These are phyloP conservation scores for Hebeloma cylindrosporum DNA, from an alignment of 768 basidiomycete genomes.

Conservation along the genomic window DNA sequence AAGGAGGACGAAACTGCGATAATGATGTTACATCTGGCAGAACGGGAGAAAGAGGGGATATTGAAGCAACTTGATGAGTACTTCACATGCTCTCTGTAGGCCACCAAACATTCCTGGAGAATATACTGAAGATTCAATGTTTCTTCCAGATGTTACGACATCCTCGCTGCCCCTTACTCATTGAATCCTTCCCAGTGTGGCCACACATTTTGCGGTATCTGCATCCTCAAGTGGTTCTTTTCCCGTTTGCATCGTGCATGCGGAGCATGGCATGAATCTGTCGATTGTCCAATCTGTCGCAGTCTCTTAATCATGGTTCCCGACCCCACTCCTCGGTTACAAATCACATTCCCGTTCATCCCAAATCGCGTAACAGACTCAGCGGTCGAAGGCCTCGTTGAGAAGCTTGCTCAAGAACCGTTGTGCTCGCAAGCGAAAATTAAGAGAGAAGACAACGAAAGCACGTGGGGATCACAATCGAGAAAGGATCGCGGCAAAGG, in stretches of 20 bases:
- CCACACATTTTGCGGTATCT: constrained; percentile 67
- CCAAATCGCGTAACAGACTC: constrained; percentile 59
- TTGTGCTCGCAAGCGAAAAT: constrained; percentile 36
- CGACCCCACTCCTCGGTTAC: constrained; percentile 49
- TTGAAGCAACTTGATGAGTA: constrained; percentile 58
- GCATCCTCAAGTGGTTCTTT: constrained; percentile 70
- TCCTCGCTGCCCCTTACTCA: constrained; percentile 60
- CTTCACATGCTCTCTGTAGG: constrained; percentile 66
- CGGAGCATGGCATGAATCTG: constrained; percentile 65
- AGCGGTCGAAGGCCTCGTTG: constrained; percentile 52
- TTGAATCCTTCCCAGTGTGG: constrained; percentile 58
- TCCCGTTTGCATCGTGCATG: constrained; percentile 62
- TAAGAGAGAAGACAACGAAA: constrained; percentile 43
- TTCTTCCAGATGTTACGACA: constrained; percentile 56
- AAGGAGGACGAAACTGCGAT: constrained; percentile 43
- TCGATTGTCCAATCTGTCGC: constrained; percentile 70
- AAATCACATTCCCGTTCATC: constrained; percentile 58
- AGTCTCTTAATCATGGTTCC: constrained; percentile 50
- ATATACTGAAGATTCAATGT: neutral
- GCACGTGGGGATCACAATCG: constrained; percentile 35
- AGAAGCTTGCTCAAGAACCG: constrained; percentile 41
- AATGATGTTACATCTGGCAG: constrained; percentile 41
- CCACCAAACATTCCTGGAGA: neutral
- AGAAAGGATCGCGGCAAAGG: constrained; percentile 29
- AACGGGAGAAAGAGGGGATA: constrained; percentile 41